phyloP scores from a whole-genome alignment of 1,139 yeast genomes.

The Hemisphaericaspora lyxosophila region DNA sequence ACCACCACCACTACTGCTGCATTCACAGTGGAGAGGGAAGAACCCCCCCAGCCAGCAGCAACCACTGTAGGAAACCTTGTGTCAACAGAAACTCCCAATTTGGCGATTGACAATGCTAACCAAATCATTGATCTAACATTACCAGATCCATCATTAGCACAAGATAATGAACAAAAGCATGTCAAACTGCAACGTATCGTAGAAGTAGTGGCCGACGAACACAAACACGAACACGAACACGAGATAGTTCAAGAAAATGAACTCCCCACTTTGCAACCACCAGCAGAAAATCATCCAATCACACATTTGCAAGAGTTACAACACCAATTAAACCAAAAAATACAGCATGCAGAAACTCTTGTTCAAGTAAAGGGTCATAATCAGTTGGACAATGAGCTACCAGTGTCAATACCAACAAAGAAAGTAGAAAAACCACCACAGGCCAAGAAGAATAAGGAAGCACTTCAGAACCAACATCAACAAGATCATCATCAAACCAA shows the following conservation, averaged over 20 bases:
- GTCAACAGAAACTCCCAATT: too few relatives aligned
- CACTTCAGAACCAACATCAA: conserved; percentile 4
- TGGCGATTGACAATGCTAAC: too few relatives aligned
- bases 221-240: too few relatives aligned
- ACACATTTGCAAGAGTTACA: neutral
- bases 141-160: too few relatives aligned
- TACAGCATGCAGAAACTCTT: neutral
- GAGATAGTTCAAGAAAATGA: neutral
- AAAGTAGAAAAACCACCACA: conserved; percentile 5
- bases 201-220: too few relatives aligned
- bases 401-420: neutral
- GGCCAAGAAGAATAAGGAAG: neutral
- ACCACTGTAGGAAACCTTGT: too few relatives aligned
- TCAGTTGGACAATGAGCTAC: neutral
- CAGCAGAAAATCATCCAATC: neutral
- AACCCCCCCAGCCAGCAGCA: too few relatives aligned
- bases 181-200: too few relatives aligned
- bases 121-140: neutral
- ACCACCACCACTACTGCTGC: neutral
- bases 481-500: conserved; percentile 6
- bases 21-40: neutral
- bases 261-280: neutral
- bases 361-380: neutral
- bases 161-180: too few relatives aligned
- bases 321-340: neutral